phyloP scores from a whole-genome alignment of 768 basidiomycete species.

The Cystobasidium tubakii region DNA sequence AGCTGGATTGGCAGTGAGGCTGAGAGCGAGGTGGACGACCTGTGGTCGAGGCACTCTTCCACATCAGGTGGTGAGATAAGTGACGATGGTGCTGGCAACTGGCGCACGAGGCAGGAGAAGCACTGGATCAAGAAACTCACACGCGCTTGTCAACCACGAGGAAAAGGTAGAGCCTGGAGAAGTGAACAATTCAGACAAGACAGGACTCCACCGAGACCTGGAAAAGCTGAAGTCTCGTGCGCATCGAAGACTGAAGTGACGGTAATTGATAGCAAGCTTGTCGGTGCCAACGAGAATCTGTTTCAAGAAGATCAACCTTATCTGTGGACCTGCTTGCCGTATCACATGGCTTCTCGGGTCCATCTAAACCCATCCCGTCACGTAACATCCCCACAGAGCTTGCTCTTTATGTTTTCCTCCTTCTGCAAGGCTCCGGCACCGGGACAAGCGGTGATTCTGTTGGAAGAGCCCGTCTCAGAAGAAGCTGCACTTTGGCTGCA shows the following conservation, averaged over 20 bases:
- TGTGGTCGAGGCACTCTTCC: constrained; percentile 6
- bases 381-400: not conserved
- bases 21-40: constrained; percentile 27
- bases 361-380: not conserved
- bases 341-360: not conserved
- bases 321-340: not conserved
- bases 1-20: constrained; percentile 15
- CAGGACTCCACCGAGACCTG: not conserved
- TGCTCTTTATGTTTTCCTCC: not conserved
- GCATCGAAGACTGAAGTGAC: no score
- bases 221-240: no score
- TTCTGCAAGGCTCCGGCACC: not conserved
- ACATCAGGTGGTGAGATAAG: not conserved
- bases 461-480: not conserved
- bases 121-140: constrained; percentile 21
- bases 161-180: not conserved
- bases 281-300: not conserved
- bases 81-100: not conserved
- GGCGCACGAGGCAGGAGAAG: constrained; percentile 16
- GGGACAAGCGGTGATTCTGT: not conserved
- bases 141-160: not conserved
- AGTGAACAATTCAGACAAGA: no score
- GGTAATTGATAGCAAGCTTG: no score
- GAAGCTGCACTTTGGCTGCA: not conserved
- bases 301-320: not conserved